A percentile compares a stretch with the other conserved stretches of the same genome.
These are phyloP conservation scores for Mycena citricolor DNA, from an alignment of 1,284 basidiomycete genomes.

Conservation along the genomic window DNA sequence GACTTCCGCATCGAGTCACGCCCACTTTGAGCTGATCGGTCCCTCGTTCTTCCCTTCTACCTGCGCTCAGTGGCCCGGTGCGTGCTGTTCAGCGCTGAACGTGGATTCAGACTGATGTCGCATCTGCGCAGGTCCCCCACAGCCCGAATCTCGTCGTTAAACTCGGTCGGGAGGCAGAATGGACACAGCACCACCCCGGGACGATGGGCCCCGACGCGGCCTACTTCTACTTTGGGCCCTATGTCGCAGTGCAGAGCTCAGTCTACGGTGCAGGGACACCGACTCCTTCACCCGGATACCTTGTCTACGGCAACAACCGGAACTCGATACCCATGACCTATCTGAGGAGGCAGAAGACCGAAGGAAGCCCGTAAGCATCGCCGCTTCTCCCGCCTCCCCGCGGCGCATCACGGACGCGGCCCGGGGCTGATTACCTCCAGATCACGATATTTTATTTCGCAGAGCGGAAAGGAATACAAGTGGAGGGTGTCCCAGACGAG, in stretches of 20 bases:
- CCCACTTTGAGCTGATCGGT: too few species aligned
- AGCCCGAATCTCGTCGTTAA: conserved; percentile 61
- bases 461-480: conserved; percentile 65
- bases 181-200: conserved; percentile 61
- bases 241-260: conserved; percentile 4
- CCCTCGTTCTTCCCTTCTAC: too few species aligned
- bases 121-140: conserved; percentile 43
- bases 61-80: too few species aligned
- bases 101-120: too few species aligned
- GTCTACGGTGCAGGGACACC: conserved; percentile 34
- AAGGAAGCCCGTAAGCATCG: conserved; percentile 56
- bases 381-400: neutral
- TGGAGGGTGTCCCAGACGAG: conserved; percentile 60
- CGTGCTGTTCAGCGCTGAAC: too few species aligned
- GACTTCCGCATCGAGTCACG: too few species aligned
- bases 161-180: conserved; percentile 58
- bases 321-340: conserved; percentile 54
- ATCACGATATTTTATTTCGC: conserved; percentile 69
- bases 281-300: conserved; percentile 52
- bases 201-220: conserved; percentile 73
- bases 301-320: conserved; percentile 66
- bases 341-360: conserved; percentile 54
- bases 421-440: conserved; percentile 34
- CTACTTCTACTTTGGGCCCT: conserved; percentile 64
- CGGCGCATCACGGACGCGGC: neutral